Conservation (phyloP, 345 rosid species). For the Bruguiera parviflora region DNA sequence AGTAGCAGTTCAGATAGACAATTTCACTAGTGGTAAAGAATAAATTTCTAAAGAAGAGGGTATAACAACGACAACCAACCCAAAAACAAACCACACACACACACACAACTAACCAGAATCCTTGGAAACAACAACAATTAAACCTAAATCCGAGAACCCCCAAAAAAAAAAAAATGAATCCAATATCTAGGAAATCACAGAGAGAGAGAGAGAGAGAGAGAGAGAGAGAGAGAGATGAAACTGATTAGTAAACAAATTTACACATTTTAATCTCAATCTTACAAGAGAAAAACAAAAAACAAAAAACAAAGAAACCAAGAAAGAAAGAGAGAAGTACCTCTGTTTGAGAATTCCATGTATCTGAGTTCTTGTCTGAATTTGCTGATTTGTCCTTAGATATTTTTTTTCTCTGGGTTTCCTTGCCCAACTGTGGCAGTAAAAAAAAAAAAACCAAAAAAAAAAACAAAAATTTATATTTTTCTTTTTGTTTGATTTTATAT, state of each 20-base stretch:
- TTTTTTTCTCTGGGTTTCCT: not conserved
- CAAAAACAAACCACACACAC: too few relatives aligned
- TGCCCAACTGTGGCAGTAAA: not conserved
- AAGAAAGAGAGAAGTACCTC: not conserved
- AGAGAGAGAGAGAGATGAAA: too few relatives aligned
- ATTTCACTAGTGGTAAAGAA: not conserved
- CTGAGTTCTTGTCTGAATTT: not conserved
- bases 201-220: too few relatives aligned
- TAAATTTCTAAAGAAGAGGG: not conserved
- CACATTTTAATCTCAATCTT: too few relatives aligned
- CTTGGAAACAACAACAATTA: not conserved
- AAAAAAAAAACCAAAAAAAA: not conserved
- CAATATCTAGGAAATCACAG: too few relatives aligned
- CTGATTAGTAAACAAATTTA: too few relatives aligned
- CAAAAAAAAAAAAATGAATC: not conserved
- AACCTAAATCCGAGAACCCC: slow-evolving; percentile 1
- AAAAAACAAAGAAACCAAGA: not conserved
- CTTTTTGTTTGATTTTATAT: not conserved
- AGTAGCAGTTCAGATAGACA: not conserved
- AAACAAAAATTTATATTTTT: too few relatives aligned
- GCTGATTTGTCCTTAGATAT: slow-evolving; percentile 4
- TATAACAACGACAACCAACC: not conserved
- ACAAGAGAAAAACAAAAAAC: not conserved
- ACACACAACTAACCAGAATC: slow-evolving; percentile 2
- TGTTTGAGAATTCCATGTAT: not conserved